Conservation (phyloP, 108 stramenopile species). For the Nitzschia putrida region DNA sequence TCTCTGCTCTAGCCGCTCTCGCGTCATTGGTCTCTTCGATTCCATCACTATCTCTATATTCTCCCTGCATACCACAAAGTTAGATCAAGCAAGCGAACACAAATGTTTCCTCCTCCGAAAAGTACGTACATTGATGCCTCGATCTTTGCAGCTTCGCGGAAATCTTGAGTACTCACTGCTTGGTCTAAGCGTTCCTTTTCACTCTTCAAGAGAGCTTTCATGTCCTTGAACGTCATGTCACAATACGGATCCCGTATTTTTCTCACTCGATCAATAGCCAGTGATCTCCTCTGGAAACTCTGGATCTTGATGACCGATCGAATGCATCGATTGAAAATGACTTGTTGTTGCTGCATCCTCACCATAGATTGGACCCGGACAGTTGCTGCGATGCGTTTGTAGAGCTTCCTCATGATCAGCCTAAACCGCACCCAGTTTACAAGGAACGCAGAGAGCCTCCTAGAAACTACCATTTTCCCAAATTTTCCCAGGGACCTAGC, state of each 20-base stretch:
- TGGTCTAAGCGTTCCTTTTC: constrained; percentile 55
- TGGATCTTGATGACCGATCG: constrained; percentile 52
- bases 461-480: constrained; percentile 52
- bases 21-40: constrained; percentile 70
- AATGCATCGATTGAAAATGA: constrained; percentile 32
- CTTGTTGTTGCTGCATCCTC: constrained; percentile 42
- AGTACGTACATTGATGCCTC: constrained; percentile 64
- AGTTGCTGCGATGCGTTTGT: constrained; percentile 45
- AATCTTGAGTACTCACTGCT: constrained; percentile 73
- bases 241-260: constrained; percentile 74
- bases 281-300: constrained; percentile 49
- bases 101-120: constrained; percentile 1
- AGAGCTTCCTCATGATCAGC: constrained; percentile 50
- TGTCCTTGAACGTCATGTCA: constrained; percentile 69
- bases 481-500: constrained; percentile 67
- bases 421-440: constrained; percentile 70
- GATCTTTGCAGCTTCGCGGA: constrained; percentile 63
- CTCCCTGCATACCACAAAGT: constrained; percentile 32
- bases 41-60: constrained; percentile 64
- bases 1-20: constrained; percentile 61
- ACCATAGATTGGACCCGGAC: constrained; percentile 54
- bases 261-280: constrained; percentile 42
- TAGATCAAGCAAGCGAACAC: background rate
- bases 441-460: constrained; percentile 51
- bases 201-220: constrained; percentile 54